Percentiles rank a stretch among this genome's conserved stretches.
Evolutionary conservation across 164 flowering plant genomes (phyloP).

Genomic region (Tinospora cordifolia): DNA sequence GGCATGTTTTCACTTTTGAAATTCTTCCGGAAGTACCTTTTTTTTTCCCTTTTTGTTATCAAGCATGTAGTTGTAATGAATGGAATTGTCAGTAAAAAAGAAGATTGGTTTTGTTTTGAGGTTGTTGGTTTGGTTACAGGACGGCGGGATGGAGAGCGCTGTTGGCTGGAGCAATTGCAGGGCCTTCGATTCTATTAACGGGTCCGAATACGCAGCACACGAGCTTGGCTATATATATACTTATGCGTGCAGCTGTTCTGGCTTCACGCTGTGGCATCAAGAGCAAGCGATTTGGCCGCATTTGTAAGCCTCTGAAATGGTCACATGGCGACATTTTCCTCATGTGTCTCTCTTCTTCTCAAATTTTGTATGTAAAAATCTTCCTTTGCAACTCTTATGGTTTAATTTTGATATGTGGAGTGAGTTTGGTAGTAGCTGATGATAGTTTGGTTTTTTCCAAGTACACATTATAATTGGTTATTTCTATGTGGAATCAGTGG

Average conservation of each 20-base stretch:
- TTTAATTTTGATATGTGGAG: background rate
- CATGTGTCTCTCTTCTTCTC: conserved; percentile 93
- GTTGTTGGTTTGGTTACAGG: conserved; percentile 31
- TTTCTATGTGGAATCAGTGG: background rate
- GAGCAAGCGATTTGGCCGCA: conserved; percentile 69
- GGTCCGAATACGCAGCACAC: conserved; percentile 73
- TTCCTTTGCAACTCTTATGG: background rate
- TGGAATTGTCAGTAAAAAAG: background rate
- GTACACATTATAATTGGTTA: background rate
- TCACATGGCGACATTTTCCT: conserved; percentile 92
- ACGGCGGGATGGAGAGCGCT: conserved; percentile 87
- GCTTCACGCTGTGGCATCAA: conserved; percentile 99
- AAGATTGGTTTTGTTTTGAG: background rate
- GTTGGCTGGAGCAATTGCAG: conserved; percentile 84
- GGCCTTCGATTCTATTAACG: conserved; percentile 92
- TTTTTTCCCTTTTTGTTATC: background rate
- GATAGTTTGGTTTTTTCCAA: background rate
- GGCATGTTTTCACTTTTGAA: conserved; percentile 34
- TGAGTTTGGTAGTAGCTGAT: background rate
- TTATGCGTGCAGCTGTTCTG: conserved; percentile 92
- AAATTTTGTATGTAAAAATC: conserved; percentile 60
- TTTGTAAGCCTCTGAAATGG: conserved; percentile 93
- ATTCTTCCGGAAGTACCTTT: background rate
- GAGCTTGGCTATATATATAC: conserved; percentile 85
- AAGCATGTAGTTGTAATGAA: too few relatives aligned